phyloP scores from a whole-genome alignment of 495 filamentous ascomycete genomes.

The Aspergillus incahuasiensis region DNA sequence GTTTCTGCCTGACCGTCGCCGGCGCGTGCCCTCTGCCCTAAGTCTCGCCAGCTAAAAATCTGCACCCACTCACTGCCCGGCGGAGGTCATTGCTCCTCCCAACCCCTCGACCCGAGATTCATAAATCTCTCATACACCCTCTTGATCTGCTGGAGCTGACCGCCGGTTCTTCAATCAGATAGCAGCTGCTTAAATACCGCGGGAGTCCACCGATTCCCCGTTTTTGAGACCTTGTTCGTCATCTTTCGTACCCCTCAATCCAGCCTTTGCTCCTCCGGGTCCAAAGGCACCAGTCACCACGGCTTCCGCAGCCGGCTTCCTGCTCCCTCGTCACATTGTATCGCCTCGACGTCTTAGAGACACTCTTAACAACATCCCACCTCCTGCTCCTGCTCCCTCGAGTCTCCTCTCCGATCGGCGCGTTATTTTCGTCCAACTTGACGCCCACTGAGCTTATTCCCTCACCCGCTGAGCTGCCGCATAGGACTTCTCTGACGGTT shows the following conservation, averaged over 20 bases:
- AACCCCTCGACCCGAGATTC: slow-evolving; percentile 9
- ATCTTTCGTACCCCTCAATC: slow-evolving; percentile 3
- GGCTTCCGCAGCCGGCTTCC: slow-evolving; percentile 62
- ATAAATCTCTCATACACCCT: slow-evolving; percentile 21
- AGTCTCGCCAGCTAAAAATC: slow-evolving; percentile 22
- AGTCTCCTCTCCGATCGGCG: slow-evolving; percentile 48
- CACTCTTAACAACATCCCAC: slow-evolving; percentile 66
- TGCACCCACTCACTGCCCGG: slow-evolving; percentile 15
- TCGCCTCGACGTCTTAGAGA: slow-evolving; percentile 52
- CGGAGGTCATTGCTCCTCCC: slow-evolving; percentile 3
- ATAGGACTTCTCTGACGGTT: slow-evolving; percentile 93
- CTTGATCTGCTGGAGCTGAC: slow-evolving; percentile 10
- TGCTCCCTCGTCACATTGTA: slow-evolving; percentile 77
- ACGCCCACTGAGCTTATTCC: slow-evolving; percentile 51
- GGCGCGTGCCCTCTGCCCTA: slow-evolving; percentile 29
- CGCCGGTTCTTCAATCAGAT: slow-evolving; percentile 15
- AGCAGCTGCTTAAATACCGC: background rate
- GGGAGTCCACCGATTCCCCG: slow-evolving; percentile 6
- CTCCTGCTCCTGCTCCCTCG: slow-evolving; percentile 56
- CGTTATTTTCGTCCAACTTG: slow-evolving; percentile 47
- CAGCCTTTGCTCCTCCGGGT: slow-evolving; percentile 45
- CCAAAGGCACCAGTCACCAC: slow-evolving; percentile 66
- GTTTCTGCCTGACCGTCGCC: slow-evolving; percentile 17
- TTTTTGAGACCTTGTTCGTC: slow-evolving; percentile 8
- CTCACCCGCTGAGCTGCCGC: slow-evolving; percentile 84